Evolutionary conservation across 2,329 filamentous ascomycete species (phyloP).

Genomic region (Pseudogymnoascus sp.): DNA sequence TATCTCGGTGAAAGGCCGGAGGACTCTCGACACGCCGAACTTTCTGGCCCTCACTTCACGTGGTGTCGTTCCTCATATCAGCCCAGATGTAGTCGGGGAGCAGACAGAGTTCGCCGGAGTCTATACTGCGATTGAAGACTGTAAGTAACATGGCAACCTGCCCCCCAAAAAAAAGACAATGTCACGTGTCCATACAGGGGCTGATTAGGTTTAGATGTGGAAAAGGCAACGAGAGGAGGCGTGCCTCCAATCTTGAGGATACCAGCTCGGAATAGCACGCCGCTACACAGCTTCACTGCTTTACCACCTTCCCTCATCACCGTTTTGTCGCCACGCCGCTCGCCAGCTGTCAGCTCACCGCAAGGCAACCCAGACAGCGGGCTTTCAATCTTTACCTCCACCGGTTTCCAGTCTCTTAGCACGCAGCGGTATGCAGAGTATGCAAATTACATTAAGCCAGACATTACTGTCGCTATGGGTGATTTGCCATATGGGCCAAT

Average conservation of each 20-base stretch:
- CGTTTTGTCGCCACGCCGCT: conserved; percentile 67
- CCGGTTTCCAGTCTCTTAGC: conserved; percentile 67
- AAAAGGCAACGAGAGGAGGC: conserved; percentile 43
- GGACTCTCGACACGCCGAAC: conserved; percentile 69
- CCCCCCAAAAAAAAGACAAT: background rate
- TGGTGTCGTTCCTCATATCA: conserved; percentile 77
- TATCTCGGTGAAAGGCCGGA: conserved; percentile 52
- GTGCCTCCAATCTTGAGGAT: conserved; percentile 42
- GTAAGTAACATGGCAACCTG: conserved; percentile 44
- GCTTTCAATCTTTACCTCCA: conserved; percentile 74
- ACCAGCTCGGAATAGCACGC: conserved; percentile 36
- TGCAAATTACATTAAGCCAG: conserved; percentile 58
- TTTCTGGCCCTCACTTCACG: conserved; percentile 74
- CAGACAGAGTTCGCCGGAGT: conserved; percentile 58
- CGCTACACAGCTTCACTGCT: conserved; percentile 68
- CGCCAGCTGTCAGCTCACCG: conserved; percentile 64
- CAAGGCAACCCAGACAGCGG: conserved; percentile 60
- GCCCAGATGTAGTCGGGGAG: conserved; percentile 68
- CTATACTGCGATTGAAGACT: conserved; percentile 86
- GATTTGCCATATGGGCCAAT: conserved; percentile 55
- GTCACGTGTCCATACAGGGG: conserved; percentile 1
- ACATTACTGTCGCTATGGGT: conserved; percentile 69
- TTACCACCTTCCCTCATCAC: conserved; percentile 57
- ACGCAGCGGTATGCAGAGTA: conserved; percentile 60
- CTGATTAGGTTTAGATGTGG: conserved; percentile 44